Evolutionary conservation across 1,284 basidiomycete genomes (phyloP).

Genomic region (Lentinus polychrous): DNA sequence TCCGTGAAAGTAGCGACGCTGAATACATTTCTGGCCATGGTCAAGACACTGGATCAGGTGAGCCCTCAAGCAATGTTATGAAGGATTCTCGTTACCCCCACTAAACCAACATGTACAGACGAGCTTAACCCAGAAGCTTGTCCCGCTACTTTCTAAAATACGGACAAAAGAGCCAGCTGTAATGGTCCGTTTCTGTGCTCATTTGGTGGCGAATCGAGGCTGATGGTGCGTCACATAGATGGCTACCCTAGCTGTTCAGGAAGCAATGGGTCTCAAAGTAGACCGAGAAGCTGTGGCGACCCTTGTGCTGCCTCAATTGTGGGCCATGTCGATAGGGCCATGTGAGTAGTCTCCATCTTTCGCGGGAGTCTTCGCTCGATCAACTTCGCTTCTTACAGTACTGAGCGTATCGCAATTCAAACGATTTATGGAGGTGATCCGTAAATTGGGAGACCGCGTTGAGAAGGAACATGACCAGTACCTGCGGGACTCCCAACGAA

Average conservation of each 20-base stretch:
- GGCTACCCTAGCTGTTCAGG: slow-evolving; percentile 91
- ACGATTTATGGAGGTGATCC: slow-evolving; percentile 80
- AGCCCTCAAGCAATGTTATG: too few relatives aligned
- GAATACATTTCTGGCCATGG: slow-evolving; percentile 86
- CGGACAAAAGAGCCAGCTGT: slow-evolving; percentile 92
- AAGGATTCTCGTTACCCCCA: too few relatives aligned
- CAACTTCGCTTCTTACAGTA: slow-evolving; percentile 37
- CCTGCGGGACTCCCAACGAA: slow-evolving; percentile 73
- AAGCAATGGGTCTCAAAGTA: slow-evolving; percentile 94
- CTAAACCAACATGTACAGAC: slow-evolving; percentile 28
- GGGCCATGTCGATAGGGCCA: slow-evolving; percentile 97
- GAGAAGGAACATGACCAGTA: slow-evolving; percentile 83
- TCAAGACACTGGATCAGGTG: slow-evolving; percentile 90
- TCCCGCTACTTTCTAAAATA: slow-evolving; percentile 90
- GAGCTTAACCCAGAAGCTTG: slow-evolving; percentile 91
- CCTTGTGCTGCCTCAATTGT: slow-evolving; percentile 87
- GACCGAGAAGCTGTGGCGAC: slow-evolving; percentile 94
- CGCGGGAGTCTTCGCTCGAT: neutral
- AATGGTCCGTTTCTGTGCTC: slow-evolving; percentile 48
- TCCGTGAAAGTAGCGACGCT: slow-evolving; percentile 88
- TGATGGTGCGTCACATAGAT: slow-evolving; percentile 42
- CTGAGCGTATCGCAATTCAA: slow-evolving; percentile 89
- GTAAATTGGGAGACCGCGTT: slow-evolving; percentile 70
- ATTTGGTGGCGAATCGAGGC: neutral
- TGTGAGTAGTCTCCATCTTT: slow-evolving; percentile 39